Percentiles rank a stretch among this genome's conserved stretches.
These are phyloP conservation scores for Bocquillonia castaneifolia DNA, from an alignment of 441 rosid species.

Conservation along the genomic window DNA sequence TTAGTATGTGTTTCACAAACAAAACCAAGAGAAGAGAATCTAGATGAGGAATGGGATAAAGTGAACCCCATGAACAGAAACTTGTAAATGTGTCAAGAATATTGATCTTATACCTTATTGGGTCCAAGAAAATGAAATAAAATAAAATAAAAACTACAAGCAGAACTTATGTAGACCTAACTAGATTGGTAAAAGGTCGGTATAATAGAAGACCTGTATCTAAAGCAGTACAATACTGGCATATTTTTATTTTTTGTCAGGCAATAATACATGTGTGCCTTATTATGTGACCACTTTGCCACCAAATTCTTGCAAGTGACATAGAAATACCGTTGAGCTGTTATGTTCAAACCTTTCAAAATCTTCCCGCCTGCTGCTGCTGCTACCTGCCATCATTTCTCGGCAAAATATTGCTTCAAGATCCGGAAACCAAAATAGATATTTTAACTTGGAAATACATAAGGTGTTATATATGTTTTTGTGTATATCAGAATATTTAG, in stretches of 20 bases:
- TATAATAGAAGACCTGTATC: slow-evolving; percentile 21
- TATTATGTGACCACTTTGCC: background rate
- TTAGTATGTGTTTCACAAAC: too few species aligned
- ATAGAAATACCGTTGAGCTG: slow-evolving; percentile 29
- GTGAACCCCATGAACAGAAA: background rate
- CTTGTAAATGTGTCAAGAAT: background rate
- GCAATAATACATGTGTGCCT: background rate
- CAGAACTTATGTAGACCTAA: background rate
- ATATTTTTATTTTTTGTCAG: slow-evolving; percentile 2
- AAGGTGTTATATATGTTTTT: slow-evolving; percentile 13
- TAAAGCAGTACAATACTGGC: slow-evolving; percentile 22
- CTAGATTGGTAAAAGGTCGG: background rate
- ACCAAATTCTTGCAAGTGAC: background rate
- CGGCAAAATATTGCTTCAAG: slow-evolving; percentile 40
- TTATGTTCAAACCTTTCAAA: slow-evolving; percentile 26
- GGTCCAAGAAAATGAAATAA: background rate
- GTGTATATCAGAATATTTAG: background rate
- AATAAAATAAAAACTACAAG: background rate
- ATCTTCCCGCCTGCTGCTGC: slow-evolving; percentile 23
- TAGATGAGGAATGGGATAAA: background rate
- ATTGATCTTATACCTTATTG: background rate
- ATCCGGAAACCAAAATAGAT: slow-evolving; percentile 27
- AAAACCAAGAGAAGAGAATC: background rate
- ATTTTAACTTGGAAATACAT: background rate
- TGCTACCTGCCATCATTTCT: slow-evolving; percentile 27